Conservation (phyloP, 805 yeast genomes). For the Pichia ethanolica region DNA sequence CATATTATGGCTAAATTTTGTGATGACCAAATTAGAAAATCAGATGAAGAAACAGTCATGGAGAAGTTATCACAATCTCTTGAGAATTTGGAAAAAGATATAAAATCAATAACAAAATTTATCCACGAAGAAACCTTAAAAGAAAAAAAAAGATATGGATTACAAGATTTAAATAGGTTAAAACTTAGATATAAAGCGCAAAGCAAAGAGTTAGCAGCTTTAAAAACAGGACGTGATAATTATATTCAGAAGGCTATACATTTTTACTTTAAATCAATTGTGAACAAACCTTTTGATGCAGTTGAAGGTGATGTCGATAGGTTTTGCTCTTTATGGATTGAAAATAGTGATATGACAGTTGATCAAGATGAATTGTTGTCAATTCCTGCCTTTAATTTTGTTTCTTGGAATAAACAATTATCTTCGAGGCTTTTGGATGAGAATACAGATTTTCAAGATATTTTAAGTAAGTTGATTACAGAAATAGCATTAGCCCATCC, state of each 20-base stretch:
- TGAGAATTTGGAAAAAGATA: slow-evolving; percentile 36
- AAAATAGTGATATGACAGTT: slow-evolving; percentile 29
- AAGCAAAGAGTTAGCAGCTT: slow-evolving; percentile 33
- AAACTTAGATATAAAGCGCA: slow-evolving; percentile 45
- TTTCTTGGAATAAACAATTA: slow-evolving; percentile 80
- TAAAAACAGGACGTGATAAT: slow-evolving; percentile 31
- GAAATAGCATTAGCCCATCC: slow-evolving; percentile 54
- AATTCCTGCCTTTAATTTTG: slow-evolving; percentile 54
- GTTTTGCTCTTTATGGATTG: slow-evolving; percentile 80
- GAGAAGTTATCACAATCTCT: slow-evolving; percentile 25
- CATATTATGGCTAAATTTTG: slow-evolving; percentile 68
- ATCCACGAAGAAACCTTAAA: slow-evolving; percentile 29
- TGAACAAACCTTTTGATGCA: slow-evolving; percentile 29
- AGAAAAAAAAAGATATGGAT: slow-evolving; percentile 45
- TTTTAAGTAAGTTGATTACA: slow-evolving; percentile 31
- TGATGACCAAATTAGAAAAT: slow-evolving; percentile 49
- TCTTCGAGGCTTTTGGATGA: slow-evolving; percentile 59
- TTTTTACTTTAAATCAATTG: slow-evolving; percentile 52
- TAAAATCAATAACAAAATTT: slow-evolving; percentile 41
- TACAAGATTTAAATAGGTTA: slow-evolving; percentile 43
- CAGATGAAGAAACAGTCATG: slow-evolving; percentile 38
- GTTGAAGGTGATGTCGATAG: slow-evolving; percentile 60
- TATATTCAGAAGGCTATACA: slow-evolving; percentile 44
- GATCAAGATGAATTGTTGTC: slow-evolving; percentile 31
- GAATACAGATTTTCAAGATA: slow-evolving; percentile 43